Evolutionary conservation across 2,329 filamentous ascomycete species (phyloP), one percentile per base, ranked within the genome.

Genomic region (Hypocreales sp.): DNA sequence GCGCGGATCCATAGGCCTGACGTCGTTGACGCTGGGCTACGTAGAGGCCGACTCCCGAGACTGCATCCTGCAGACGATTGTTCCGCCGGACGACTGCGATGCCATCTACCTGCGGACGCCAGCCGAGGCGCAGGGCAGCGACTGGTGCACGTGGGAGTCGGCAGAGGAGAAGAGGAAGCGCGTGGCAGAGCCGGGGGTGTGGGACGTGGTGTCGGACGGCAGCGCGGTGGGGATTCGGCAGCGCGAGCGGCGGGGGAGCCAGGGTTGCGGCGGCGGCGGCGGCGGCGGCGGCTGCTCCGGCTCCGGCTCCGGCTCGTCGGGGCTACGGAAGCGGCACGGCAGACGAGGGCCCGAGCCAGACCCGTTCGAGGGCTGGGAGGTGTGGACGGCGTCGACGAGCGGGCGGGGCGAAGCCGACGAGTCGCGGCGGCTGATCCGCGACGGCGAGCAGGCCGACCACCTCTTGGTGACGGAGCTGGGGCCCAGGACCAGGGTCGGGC

Each of bases 381-480:
- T 61, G 2, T 72, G 67, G 67, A 58, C 61, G 22, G 52, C 61
- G 22, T 58, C 58, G 16, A 55, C 60, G 22, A 55, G 56, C 9
- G 57, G 55, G 8, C 54, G 57, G 15, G 40, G 51, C 16, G 54
- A 59, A 11, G 48, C 51, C 14, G 56, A 59, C 37, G 63, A 67
- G 39, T 58, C 55, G 2, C 46, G 45, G 18, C 56, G 58, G 7
- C 51, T 71, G 9, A 53, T 57, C 28, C 38, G 48, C 6, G 47
- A 56, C 8, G 45, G 50, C 5, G 53, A 56, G 21, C 42, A 53
- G 22, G 51, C 56, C 4, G 58, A 63, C 3, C 61, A 71, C 31
- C 56, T 86, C 5, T 68, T 81, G 25, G 70, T 82, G 14, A 67
- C 67, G 3, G 61, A 62, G 24, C 55, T 78, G 2, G 80, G 79